Evolutionary conservation across 2,329 filamentous ascomycete genomes (phyloP), one percentile per base, ranked within the genome.

Genomic region (Fusarium brevicatenulatum): DNA sequence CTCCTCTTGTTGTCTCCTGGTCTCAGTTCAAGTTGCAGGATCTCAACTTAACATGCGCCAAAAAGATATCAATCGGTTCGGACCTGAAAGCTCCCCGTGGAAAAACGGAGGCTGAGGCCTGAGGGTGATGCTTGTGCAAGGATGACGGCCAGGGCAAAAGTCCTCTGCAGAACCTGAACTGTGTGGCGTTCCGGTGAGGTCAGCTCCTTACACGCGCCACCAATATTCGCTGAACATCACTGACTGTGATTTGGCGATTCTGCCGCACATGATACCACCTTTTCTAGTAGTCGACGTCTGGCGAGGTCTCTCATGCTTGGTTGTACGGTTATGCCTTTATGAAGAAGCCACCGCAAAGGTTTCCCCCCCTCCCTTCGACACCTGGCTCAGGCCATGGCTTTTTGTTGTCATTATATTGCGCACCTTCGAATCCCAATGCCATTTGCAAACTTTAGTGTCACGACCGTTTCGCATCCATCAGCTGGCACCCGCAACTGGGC

Each of bases 331-430:
- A 10, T 21, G 25, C 9, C 18, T 36, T 19, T 37, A 28, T 9
- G 25, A 23, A 44, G 8, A 13, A 21, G 44, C 25, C 25, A 6
- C 12, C 12, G 12, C 19, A 28, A 10, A 5, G 3, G 4, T 15
- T 28, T 47, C 1, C 5, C 0, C 0, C 8, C 12, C 12, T 21
- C 25, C 13, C 9, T 15, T 7, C 2, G 9, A 30, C 9, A 28
- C 18, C 8, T 13, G 25, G 25, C 25, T 46, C 13, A 46, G 12
- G 12, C 5, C 12, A 46, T 21, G 25, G 8, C 25, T 12, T 21
- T 28, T 28, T 13, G 44, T 28, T 25, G 5, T 46, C 18, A 12
- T 25, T 28, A 46, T 21, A 10, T 28, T 3, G 18, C 18, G 44
- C 25, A 4, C 4, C 44, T 3, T 1, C 5, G 19, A 46, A 28